These are phyloP conservation scores for Botryotinia convoluta DNA, from an alignment of 2,329 filamentous ascomycete species.

Conservation along the genomic window DNA sequence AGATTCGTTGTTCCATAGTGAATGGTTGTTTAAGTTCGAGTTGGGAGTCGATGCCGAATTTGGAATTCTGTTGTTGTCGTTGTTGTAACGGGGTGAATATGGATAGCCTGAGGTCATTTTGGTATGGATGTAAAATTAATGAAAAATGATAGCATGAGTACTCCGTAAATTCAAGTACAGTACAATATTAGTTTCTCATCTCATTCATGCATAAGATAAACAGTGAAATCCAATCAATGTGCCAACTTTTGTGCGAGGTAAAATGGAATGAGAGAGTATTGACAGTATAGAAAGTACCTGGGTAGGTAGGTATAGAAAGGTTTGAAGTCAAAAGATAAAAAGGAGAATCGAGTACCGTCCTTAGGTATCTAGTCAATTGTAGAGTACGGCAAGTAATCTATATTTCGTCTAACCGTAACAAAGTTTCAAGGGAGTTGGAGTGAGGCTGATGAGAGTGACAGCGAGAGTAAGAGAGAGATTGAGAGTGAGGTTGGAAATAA, in stretches of 20 bases:
- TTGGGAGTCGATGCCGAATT: not conserved
- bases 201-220: slow-evolving; percentile 19
- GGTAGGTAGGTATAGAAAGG: not conserved
- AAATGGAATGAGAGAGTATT: not conserved
- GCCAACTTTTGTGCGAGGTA: not conserved
- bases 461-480: not conserved
- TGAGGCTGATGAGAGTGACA: not conserved
- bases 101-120: slow-evolving; percentile 18
- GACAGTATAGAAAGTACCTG: not conserved
- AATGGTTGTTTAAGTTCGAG: not conserved
- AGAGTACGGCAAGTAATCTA: not conserved
- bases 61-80: slow-evolving; percentile 4
- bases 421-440: not conserved
- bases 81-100: slow-evolving; percentile 8
- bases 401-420: not conserved
- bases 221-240: slow-evolving; percentile 18
- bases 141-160: slow-evolving; percentile 19
- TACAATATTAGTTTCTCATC: not conserved
- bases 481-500: not conserved
- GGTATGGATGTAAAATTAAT: slow-evolving; percentile 16
- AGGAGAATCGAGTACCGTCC: not conserved
- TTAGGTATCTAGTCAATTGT: not conserved
- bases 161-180: slow-evolving; percentile 11
- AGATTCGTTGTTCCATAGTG: slow-evolving; percentile 5
- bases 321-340: not conserved